These are phyloP conservation scores for Ophidiomyces ophidiicola DNA, from an alignment of 2,329 filamentous ascomycete species.

Conservation along the genomic window DNA sequence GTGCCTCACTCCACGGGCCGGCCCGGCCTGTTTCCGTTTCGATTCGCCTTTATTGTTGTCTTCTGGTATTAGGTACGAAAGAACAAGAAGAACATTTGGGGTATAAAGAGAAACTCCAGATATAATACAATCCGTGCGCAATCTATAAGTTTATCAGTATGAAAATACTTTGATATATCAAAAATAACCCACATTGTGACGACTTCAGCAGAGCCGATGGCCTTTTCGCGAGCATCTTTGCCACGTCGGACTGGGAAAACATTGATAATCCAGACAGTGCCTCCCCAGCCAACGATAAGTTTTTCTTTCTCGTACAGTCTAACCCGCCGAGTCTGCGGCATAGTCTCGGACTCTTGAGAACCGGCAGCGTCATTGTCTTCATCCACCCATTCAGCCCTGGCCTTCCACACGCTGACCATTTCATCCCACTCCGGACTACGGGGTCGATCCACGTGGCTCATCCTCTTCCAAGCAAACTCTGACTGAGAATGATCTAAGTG, in stretches of 20 bases:
- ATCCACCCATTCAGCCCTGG: constrained; percentile 84
- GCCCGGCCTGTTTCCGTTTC: constrained; percentile 25
- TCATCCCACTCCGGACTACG: constrained; percentile 83
- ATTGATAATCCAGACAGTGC: constrained; percentile 90
- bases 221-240: constrained; percentile 56
- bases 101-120: constrained; percentile 96
- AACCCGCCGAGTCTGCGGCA: constrained; percentile 16
- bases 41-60: constrained; percentile 47
- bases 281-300: constrained; percentile 86
- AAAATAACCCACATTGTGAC: constrained; percentile 59
- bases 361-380: constrained; percentile 44
- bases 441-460: constrained; percentile 82
- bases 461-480: constrained; percentile 85
- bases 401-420: constrained; percentile 94
- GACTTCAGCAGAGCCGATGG: constrained; percentile 72
- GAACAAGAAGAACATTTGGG: constrained; percentile 74
- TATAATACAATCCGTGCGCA: constrained; percentile 95
- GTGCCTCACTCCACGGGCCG: constrained; percentile 54
- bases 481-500: constrained; percentile 62
- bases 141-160: constrained; percentile 39
- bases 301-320: constrained; percentile 45
- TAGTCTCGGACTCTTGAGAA: constrained; percentile 17
- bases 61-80: constrained; percentile 75
- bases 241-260: constrained; percentile 65
- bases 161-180: constrained; percentile 20